phyloP scores from a whole-genome alignment of 352 stramenopile genomes.

The Aphanomyces stellatus region DNA sequence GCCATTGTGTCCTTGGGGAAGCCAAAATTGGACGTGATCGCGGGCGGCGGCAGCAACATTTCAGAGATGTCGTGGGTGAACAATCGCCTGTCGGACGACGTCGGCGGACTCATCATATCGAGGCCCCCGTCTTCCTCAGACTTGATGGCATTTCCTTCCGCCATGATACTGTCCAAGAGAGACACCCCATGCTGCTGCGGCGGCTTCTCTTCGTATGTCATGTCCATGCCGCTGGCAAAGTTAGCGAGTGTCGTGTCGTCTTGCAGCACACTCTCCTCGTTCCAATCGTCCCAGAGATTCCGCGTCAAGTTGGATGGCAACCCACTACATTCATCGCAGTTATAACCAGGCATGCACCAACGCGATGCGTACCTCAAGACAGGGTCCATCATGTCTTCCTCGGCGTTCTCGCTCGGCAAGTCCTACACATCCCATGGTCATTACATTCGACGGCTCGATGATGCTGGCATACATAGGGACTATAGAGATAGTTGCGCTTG shows the following conservation, averaged over 20 bases:
- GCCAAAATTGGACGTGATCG: neutral
- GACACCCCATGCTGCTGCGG: neutral
- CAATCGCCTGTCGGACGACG: neutral
- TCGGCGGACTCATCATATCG: constrained; percentile 12
- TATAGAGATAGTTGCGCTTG: constrained; percentile 20
- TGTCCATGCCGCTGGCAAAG: constrained; percentile 26
- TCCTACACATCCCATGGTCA: neutral
- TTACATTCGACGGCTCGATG: neutral
- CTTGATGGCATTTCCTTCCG: neutral
- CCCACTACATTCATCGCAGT: constrained; percentile 30
- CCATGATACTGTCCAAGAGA: constrained; percentile 14
- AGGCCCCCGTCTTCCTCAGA: constrained; percentile 9
- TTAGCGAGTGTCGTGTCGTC: constrained; percentile 22
- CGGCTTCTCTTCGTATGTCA: constrained; percentile 9
- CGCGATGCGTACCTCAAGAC: constrained; percentile 12
- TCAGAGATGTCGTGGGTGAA: neutral
- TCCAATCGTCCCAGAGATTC: constrained; percentile 86
- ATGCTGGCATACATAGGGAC: constrained; percentile 4
- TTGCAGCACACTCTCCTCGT: constrained; percentile 45
- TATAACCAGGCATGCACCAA: neutral
- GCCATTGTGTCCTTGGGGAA: neutral
- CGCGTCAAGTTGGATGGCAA: constrained; percentile 72
- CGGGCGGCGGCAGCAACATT: neutral
- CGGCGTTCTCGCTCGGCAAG: neutral
- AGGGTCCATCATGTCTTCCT: constrained; percentile 12